These are phyloP conservation scores for Picea abies DNA, from an alignment of 83 land plant genomes.

Conservation along the genomic window DNA sequence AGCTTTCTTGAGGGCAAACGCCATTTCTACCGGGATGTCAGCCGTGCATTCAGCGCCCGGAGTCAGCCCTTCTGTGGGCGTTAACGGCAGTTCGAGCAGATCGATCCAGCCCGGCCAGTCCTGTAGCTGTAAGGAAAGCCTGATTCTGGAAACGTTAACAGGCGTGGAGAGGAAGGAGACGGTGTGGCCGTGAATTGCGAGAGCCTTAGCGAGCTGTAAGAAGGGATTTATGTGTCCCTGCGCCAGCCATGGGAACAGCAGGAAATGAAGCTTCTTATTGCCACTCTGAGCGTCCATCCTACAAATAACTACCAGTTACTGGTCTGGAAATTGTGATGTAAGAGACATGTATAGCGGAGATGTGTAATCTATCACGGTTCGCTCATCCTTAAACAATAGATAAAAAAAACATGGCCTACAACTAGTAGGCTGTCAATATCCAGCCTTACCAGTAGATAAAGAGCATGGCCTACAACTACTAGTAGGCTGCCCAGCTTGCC, in stretches of 20 bases:
- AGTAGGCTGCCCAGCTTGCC: too few species aligned
- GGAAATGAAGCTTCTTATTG: constrained; percentile 11
- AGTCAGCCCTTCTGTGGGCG: constrained; percentile 13
- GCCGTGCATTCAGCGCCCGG: constrained; percentile 30
- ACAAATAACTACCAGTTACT: too few species aligned
- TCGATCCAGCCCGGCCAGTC: background rate
- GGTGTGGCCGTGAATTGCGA: constrained; percentile 20
- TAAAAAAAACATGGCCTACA: too few species aligned
- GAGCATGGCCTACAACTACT: too few species aligned
- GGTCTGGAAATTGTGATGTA: too few species aligned
- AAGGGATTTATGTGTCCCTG: constrained; percentile 46
- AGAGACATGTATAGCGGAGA: too few species aligned
- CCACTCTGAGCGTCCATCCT: too few species aligned
- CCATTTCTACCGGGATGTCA: constrained; percentile 17
- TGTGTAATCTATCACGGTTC: too few species aligned
- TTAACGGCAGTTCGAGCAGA: constrained; percentile 19
- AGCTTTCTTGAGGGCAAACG: constrained; percentile 27
- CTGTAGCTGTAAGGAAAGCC: too few species aligned
- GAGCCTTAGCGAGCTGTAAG: constrained; percentile 31
- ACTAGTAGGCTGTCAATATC: too few species aligned
- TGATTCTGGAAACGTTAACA: constrained; percentile 19
- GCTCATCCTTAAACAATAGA: too few species aligned
- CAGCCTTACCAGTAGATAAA: too few species aligned
- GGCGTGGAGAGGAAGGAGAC: constrained; percentile 45
- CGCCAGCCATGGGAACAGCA: constrained; percentile 44